Conservation (phyloP, 768 basidiomycete species). For the Trametes coccinea region DNA sequence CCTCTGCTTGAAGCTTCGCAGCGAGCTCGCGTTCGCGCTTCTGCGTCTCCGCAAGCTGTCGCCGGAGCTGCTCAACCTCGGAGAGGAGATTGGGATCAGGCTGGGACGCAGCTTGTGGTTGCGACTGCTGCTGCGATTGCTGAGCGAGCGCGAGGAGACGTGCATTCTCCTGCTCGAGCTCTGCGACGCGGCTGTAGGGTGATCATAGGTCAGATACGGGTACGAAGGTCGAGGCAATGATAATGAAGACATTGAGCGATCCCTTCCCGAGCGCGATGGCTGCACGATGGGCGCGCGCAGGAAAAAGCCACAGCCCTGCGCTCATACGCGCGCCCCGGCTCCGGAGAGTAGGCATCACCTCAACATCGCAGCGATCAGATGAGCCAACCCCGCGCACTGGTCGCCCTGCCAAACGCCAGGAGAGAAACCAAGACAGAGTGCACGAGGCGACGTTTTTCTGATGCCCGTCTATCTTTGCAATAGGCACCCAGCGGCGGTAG, state of each 20-base stretch:
- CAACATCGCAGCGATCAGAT: background rate
- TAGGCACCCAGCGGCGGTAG: background rate
- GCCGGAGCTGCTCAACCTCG: conserved; percentile 66
- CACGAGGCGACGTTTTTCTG: background rate
- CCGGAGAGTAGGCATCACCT: too few species aligned
- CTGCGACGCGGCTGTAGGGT: conserved; percentile 67
- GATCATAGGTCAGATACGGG: too few species aligned
- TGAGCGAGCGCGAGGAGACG: conserved; percentile 64
- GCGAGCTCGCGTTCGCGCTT: conserved; percentile 68
- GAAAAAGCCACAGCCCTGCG: too few species aligned
- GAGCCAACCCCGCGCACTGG: background rate
- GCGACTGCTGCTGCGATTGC: conserved; percentile 28
- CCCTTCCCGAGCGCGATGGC: background rate
- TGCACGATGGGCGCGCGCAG: background rate
- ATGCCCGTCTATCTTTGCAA: background rate
- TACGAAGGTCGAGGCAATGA: background rate
- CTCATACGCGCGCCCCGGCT: too few species aligned
- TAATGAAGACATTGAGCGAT: too few species aligned
- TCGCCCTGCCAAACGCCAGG: background rate
- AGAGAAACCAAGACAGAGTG: background rate
- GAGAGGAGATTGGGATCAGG: conserved; percentile 46
- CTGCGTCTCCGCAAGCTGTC: conserved; percentile 62
- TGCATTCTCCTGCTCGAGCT: conserved; percentile 83
- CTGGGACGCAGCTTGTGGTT: conserved; percentile 13
- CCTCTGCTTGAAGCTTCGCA: conserved; percentile 53